phyloP scores from a whole-genome alignment of 1,284 basidiomycete genomes.

The Omphalotus olearius region DNA sequence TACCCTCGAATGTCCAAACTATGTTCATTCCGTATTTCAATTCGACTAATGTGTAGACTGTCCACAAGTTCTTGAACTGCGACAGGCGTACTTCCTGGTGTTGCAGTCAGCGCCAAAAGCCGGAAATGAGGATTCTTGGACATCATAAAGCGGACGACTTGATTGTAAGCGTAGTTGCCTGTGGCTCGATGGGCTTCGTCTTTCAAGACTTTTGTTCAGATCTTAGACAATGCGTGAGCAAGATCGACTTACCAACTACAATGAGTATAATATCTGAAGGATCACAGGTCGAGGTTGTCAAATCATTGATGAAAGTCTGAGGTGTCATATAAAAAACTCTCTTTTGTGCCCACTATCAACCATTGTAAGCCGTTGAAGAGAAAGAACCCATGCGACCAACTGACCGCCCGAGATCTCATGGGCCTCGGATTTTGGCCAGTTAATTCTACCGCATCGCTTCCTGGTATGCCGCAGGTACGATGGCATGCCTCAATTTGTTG shows the following conservation, averaged over 20 bases:
- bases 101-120: slow-evolving; percentile 91
- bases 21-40: slow-evolving; percentile 92
- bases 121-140: slow-evolving; percentile 93
- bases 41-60: slow-evolving; percentile 92
- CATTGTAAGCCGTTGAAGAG: background rate
- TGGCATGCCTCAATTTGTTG: slow-evolving; percentile 97
- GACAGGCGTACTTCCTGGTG: slow-evolving; percentile 85
- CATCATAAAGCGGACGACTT: slow-evolving; percentile 88
- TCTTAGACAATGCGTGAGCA: background rate
- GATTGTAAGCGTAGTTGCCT: slow-evolving; percentile 91
- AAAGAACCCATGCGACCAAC: slow-evolving; percentile 22
- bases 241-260: slow-evolving; percentile 60
- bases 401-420: slow-evolving; percentile 58
- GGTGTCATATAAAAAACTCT: slow-evolving; percentile 98
- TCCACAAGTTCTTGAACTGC: slow-evolving; percentile 92
- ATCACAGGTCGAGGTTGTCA: slow-evolving; percentile 73
- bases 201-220: slow-evolving; percentile 25
- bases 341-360: slow-evolving; percentile 72
- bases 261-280: slow-evolving; percentile 76
- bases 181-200: slow-evolving; percentile 97
- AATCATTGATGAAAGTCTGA: slow-evolving; percentile 91
- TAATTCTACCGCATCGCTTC: slow-evolving; percentile 80
- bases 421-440: slow-evolving; percentile 67
- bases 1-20: slow-evolving; percentile 88
- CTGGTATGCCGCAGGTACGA: slow-evolving; percentile 90